phyloP scores from a whole-genome alignment of 768 basidiomycete genomes.

The Leccinum ochraceum region DNA sequence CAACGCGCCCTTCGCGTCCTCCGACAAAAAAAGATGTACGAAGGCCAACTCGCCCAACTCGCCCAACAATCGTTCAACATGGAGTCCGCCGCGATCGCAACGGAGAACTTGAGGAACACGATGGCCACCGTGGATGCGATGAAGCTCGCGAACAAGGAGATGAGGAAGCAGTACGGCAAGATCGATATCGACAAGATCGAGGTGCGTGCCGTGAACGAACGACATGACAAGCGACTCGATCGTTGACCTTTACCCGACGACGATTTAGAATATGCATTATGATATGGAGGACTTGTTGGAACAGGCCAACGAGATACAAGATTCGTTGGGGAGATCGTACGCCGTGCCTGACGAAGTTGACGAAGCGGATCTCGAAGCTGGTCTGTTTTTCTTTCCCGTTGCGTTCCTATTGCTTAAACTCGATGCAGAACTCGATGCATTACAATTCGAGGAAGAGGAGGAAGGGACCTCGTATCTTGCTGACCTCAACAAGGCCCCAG shows the following conservation, averaged over 20 bases:
- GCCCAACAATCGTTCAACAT: constrained; percentile 98
- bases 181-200: constrained; percentile 98
- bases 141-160: constrained; percentile 93
- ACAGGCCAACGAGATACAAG: constrained; percentile 97
- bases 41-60: constrained; percentile 86
- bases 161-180: constrained; percentile 96
- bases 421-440: constrained; percentile 82
- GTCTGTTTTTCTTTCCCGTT: constrained; percentile 41
- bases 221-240: background rate
- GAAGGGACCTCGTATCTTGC: constrained; percentile 87
- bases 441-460: constrained; percentile 90
- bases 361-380: constrained; percentile 96
- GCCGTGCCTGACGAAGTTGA: constrained; percentile 97
- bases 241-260: background rate
- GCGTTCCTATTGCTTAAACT: constrained; percentile 4
- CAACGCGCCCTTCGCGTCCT: constrained; percentile 91
- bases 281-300: constrained; percentile 98
- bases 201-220: constrained; percentile 45
- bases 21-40: constrained; percentile 97
- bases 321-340: constrained; percentile 89
- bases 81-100: constrained; percentile 92
- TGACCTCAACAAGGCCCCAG: constrained; percentile 85
- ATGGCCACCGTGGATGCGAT: constrained; percentile 99
- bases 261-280: constrained; percentile 81
- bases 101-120: constrained; percentile 97